Conservation (phyloP, 345 rosid species). For the Moricandia moricandioides region DNA sequence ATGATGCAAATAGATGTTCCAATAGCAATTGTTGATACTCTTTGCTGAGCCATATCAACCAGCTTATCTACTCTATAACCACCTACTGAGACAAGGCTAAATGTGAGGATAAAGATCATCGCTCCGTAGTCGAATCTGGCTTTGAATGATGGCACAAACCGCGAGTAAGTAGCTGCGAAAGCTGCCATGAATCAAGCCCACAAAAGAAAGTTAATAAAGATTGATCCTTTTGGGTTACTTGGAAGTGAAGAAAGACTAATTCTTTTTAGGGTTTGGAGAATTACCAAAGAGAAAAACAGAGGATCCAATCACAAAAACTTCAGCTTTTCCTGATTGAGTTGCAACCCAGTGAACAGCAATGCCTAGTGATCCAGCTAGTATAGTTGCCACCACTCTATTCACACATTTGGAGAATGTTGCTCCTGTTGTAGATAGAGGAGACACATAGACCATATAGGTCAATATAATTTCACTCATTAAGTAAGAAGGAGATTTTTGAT, state of each 20-base stretch:
- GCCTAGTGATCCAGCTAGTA: slow-evolving; percentile 66
- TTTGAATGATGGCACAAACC: slow-evolving; percentile 70
- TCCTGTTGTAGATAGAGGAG: slow-evolving; percentile 43
- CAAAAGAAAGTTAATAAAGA: slow-evolving; percentile 1
- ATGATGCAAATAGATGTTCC: slow-evolving; percentile 63
- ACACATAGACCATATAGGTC: background rate
- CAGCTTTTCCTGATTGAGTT: slow-evolving; percentile 46
- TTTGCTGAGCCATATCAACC: slow-evolving; percentile 54
- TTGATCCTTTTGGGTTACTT: background rate
- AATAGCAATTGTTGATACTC: slow-evolving; percentile 59
- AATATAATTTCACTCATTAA: background rate
- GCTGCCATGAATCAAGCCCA: slow-evolving; percentile 45
- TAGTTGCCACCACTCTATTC: slow-evolving; percentile 63
- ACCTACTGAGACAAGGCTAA: slow-evolving; percentile 64
- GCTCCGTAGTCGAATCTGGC: slow-evolving; percentile 76
- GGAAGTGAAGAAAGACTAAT: background rate
- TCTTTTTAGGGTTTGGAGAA: background rate
- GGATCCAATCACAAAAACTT: slow-evolving; percentile 53
- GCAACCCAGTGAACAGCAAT: slow-evolving; percentile 69
- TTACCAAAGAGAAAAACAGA: slow-evolving; percentile 67
- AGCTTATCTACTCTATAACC: slow-evolving; percentile 61
- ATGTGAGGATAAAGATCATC: slow-evolving; percentile 75
- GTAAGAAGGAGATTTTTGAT: background rate
- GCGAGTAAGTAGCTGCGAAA: slow-evolving; percentile 66
- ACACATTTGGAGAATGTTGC: slow-evolving; percentile 63